Conservation (phyloP, 441 rosid species). For the Populus trichocarpa region DNA sequence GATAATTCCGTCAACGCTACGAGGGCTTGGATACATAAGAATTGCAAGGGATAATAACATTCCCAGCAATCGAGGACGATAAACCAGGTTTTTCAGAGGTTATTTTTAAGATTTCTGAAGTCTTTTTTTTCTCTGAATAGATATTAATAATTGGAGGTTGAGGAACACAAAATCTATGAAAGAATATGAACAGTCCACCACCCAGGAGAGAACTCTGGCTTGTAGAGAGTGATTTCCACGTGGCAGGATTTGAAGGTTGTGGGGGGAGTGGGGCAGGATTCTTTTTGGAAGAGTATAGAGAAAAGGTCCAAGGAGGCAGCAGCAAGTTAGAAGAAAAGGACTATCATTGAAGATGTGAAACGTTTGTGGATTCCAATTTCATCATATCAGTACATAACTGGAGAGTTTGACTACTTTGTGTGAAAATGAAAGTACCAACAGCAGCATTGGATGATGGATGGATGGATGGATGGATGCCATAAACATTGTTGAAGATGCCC, state of each 20-base stretch:
- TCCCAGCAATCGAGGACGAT: background rate
- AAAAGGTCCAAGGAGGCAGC: background rate
- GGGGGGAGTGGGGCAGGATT: background rate
- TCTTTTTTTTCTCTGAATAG: too few relatives aligned
- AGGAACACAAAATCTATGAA: too few relatives aligned
- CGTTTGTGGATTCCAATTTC: background rate
- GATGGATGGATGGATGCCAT: background rate
- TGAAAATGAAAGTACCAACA: slow-evolving; percentile 8
- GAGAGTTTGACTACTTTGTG: background rate
- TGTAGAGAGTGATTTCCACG: background rate
- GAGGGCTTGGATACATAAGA: background rate
- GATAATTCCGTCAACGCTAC: background rate
- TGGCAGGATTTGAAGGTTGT: background rate
- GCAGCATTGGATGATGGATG: background rate
- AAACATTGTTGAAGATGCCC: background rate
- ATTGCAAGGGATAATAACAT: background rate
- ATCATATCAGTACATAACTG: background rate
- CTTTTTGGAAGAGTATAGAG: background rate
- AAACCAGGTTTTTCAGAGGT: background rate
- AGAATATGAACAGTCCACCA: too few relatives aligned
- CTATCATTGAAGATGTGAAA: background rate
- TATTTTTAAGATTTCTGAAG: too few relatives aligned
- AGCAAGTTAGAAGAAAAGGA: background rate
- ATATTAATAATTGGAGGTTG: too few relatives aligned
- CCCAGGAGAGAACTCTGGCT: background rate